Percentiles rank a stretch among this genome's conserved stretches.
These are phyloP conservation scores for Papilionanthe hybrid DNA, from an alignment of 116 monocot genomes.

Conservation along the genomic window DNA sequence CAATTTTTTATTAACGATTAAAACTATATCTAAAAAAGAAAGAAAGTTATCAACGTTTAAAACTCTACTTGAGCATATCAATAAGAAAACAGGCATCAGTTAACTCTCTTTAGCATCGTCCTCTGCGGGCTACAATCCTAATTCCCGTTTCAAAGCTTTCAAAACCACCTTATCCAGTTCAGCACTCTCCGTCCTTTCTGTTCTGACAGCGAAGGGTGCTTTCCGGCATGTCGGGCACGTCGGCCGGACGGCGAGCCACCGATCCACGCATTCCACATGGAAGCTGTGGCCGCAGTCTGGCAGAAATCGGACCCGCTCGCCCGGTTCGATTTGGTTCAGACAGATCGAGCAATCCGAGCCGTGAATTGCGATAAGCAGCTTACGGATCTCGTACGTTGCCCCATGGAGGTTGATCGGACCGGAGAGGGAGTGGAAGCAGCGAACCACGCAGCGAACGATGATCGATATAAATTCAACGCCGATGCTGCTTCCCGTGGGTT, in stretches of 20 bases:
- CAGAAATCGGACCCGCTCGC: conserved; percentile 14
- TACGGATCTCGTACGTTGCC: neutral
- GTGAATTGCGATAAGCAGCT: too few relatives aligned
- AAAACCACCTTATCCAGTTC: neutral
- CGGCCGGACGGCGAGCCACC: conserved; percentile 10
- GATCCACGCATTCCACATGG: conserved; percentile 17
- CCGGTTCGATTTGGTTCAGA: conserved; percentile 12
- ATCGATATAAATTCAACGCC: conserved; percentile 4
- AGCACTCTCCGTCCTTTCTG: neutral
- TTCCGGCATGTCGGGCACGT: conserved; percentile 23
- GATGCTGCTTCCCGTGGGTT: neutral
- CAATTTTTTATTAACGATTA: too few relatives aligned
- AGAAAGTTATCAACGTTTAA: too few relatives aligned
- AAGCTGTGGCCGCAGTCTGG: conserved; percentile 19
- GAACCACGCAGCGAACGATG: too few relatives aligned
- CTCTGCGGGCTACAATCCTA: too few relatives aligned
- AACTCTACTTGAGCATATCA: too few relatives aligned
- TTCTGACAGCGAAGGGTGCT: neutral
- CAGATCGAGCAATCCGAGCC: conserved; percentile 22
- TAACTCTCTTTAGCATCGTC: too few relatives aligned
- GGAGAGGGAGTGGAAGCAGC: too few relatives aligned
- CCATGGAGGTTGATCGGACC: too few relatives aligned
- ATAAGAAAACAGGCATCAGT: too few relatives aligned
- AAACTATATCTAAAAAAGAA: too few relatives aligned
- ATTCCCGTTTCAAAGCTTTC: too few relatives aligned